These are phyloP conservation scores for Fusarium verticillioides DNA, from an alignment of 2,329 filamentous ascomycete genomes.

Conservation along the genomic window DNA sequence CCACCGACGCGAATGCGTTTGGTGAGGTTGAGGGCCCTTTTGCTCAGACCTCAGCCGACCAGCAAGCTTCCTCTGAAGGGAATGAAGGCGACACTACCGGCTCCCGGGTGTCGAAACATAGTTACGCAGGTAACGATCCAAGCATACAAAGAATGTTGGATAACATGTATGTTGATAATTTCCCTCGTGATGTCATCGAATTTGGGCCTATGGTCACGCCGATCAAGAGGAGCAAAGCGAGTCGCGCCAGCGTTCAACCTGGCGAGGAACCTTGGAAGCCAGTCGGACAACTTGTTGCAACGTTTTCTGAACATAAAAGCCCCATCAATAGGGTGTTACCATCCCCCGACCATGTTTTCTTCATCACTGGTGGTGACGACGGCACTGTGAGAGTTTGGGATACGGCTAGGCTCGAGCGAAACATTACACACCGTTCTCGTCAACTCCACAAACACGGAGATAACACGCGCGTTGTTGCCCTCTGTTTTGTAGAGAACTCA, in stretches of 20 bases:
- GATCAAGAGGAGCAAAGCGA: constrained; percentile 66
- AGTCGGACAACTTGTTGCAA: constrained; percentile 83
- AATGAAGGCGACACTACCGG: constrained; percentile 48
- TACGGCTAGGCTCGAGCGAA: constrained; percentile 86
- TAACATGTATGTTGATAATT: constrained; percentile 82
- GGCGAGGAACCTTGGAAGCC: constrained; percentile 77
- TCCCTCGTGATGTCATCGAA: constrained; percentile 71
- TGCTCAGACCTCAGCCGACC: constrained; percentile 47
- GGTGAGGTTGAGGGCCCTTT: constrained; percentile 70
- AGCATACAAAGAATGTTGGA: constrained; percentile 79
- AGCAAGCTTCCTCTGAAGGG: constrained; percentile 38
- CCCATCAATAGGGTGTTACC: constrained; percentile 84
- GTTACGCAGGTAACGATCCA: constrained; percentile 83
- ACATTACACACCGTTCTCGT: constrained; percentile 86
- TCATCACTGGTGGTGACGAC: constrained; percentile 92
- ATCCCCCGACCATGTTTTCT: constrained; percentile 92
- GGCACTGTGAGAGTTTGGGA: constrained; percentile 95
- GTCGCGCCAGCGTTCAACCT: constrained; percentile 59
- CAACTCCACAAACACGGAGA: constrained; percentile 83
- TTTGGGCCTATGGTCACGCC: constrained; percentile 86
- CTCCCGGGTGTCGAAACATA: constrained; percentile 72
- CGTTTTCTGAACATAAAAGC: constrained; percentile 87
- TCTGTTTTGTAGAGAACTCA: constrained; percentile 93
- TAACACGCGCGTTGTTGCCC: constrained; percentile 77
- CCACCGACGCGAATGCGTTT: constrained; percentile 68